These are phyloP conservation scores for Asclepias syriaca DNA, from an alignment of 257 asterid genomes.

Conservation along the genomic window DNA sequence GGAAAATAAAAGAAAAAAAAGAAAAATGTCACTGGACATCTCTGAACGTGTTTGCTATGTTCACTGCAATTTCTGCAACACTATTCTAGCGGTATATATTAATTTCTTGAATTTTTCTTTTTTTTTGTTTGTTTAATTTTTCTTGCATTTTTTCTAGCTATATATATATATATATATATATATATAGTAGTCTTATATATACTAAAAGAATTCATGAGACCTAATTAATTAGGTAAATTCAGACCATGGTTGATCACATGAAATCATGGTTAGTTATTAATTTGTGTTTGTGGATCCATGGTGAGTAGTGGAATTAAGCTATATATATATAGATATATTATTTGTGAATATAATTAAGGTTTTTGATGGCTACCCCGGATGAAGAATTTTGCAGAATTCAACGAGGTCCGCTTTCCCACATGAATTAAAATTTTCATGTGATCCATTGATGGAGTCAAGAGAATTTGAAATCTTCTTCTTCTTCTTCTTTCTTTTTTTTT, in stretches of 20 bases:
- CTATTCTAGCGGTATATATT: conserved; percentile 70
- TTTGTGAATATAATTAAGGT: no score
- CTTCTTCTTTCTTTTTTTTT: no score
- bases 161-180: no score
- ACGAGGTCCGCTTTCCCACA: neutral
- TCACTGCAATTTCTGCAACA: conserved; percentile 93
- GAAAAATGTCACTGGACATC: conserved; percentile 51
- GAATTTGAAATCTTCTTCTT: neutral
- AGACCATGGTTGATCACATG: neutral
- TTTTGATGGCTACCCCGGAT: neutral
- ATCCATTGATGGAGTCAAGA: neutral
- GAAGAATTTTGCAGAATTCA: neutral
- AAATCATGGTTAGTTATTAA: neutral
- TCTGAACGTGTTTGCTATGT: conserved; percentile 85
- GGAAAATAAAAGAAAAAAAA: neutral
- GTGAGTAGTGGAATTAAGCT: neutral
- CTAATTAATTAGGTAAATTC: neutral
- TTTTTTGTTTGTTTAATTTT: no score
- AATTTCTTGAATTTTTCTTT: neutral
- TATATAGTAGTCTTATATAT: neutral
- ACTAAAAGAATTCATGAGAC: neutral
- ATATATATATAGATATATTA: no score
- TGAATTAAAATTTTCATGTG: neutral
- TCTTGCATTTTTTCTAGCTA: neutral
- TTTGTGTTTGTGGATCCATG: neutral